Percentiles rank a stretch among this genome's conserved stretches.
Conservation (phyloP, 2,329 filamentous ascomycete species). For the Leptographium lundbergii region DNA sequence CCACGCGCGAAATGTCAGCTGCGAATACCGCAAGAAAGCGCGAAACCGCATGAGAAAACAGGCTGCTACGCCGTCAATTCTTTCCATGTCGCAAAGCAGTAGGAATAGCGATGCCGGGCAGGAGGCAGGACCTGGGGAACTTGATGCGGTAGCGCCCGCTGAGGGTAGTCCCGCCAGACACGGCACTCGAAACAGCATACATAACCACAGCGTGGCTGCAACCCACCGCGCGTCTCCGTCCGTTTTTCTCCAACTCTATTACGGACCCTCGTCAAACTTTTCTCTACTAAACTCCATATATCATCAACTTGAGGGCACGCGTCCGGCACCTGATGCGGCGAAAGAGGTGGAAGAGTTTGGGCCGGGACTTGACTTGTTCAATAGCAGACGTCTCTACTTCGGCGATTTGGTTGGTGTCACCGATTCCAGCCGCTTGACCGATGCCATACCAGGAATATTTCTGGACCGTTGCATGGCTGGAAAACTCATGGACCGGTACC, state of each 20-base stretch:
- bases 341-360: constrained; percentile 11
- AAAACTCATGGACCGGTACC: constrained; percentile 7
- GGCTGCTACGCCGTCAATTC: neutral
- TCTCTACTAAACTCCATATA: constrained; percentile 11
- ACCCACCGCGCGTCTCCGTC: constrained; percentile 10
- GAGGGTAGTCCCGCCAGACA: neutral
- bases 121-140: neutral
- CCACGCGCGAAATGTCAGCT: constrained; percentile 6
- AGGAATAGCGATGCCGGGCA: no score
- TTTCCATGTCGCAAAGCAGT: neutral
- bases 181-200: constrained; percentile 1
- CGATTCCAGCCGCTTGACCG: neutral
- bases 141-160: neutral
- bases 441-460: constrained; percentile 7
- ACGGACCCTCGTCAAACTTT: constrained; percentile 12
- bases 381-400: constrained; percentile 12
- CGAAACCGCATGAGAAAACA: constrained; percentile 10
- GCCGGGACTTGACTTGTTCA: constrained; percentile 12
- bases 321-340: neutral
- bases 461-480: constrained; percentile 7
- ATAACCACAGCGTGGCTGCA: constrained; percentile 9
- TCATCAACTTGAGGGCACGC: constrained; percentile 8
- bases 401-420: constrained; percentile 8
- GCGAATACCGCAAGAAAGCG: constrained; percentile 11
- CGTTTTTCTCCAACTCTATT: constrained; percentile 11